A percentile compares a stretch with the other conserved stretches of the same genome.
Evolutionary conservation across 805 yeast genomes (phyloP).

Genomic region (Saccharomycopsis sp.): DNA sequence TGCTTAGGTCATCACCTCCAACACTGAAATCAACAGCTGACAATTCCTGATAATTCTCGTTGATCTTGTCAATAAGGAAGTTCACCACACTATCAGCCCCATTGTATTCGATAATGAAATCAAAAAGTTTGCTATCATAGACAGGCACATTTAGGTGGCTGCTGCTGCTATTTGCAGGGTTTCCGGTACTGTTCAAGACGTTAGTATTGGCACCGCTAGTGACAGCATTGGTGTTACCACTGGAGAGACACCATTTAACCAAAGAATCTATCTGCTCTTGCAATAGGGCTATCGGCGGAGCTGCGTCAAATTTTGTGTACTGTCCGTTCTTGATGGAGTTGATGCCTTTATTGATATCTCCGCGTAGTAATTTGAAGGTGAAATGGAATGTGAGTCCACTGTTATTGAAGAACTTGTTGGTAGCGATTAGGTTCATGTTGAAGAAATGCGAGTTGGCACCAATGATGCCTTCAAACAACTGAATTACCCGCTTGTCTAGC

Average conservation of each 20-base stretch:
- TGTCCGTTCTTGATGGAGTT: conserved; percentile 1
- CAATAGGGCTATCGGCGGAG: background rate
- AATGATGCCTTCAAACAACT: conserved; percentile 5
- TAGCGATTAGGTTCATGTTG: conserved; percentile 7
- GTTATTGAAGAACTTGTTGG: conserved; percentile 13
- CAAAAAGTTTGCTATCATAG: conserved; percentile 13
- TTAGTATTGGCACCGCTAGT: background rate
- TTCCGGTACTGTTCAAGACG: background rate
- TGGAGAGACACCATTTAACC: conserved; percentile 9
- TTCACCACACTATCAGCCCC: conserved; percentile 4
- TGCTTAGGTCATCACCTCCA: background rate
- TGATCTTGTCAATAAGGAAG: background rate
- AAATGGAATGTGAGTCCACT: conserved; percentile 4
- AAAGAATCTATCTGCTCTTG: conserved; percentile 16
- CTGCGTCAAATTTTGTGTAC: background rate
- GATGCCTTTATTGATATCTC: conserved; percentile 1
- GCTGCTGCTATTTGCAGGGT: background rate
- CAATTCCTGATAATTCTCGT: background rate
- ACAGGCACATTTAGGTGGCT: conserved; percentile 3
- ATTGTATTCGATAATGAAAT: background rate
- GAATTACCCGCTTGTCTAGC: background rate
- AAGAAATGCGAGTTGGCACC: conserved; percentile 10
- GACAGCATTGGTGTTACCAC: background rate
- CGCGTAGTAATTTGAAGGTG: conserved; percentile 1
- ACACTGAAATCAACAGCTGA: background rate